Conservation (phyloP, 371 early-diverging fungal genomes). For the Amoeboaphelidium protococcarum region DNA sequence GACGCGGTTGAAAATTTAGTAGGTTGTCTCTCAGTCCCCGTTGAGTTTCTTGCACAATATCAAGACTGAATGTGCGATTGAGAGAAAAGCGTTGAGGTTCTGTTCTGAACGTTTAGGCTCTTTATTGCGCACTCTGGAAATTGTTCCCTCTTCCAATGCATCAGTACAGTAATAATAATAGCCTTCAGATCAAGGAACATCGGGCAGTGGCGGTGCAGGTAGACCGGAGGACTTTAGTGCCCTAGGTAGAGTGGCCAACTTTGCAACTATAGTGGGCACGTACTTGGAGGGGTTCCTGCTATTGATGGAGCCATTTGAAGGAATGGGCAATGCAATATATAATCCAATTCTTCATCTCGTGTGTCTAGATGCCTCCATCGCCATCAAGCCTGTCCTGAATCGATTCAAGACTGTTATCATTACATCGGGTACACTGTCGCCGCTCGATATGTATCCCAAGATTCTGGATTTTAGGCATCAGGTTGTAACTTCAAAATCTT, state of each 20-base stretch:
- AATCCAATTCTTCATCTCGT: constrained; percentile 78
- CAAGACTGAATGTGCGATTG: constrained; percentile 1
- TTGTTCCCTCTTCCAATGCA: no score
- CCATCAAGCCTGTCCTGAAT: constrained; percentile 85
- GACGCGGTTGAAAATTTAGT: constrained; percentile 14
- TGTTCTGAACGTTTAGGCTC: constrained; percentile 77
- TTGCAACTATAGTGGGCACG: constrained; percentile 86
- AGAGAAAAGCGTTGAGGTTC: constrained; percentile 18
- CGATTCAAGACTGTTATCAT: constrained; percentile 92
- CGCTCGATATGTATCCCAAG: constrained; percentile 95
- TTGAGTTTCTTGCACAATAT: constrained; percentile 8
- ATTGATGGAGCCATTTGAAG: constrained; percentile 95
- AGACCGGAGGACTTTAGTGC: constrained; percentile 65
- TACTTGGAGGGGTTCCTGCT: constrained; percentile 92
- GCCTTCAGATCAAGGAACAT: no score
- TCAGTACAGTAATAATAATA: no score
- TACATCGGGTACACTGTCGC: constrained; percentile 97
- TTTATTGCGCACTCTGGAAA: constrained; percentile 63
- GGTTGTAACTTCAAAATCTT: constrained; percentile 44
- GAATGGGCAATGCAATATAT: constrained; percentile 64
- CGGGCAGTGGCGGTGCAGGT: no score
- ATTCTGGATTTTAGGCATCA: constrained; percentile 70
- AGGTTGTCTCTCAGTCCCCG: constrained; percentile 13
- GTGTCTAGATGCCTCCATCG: constrained; percentile 95
- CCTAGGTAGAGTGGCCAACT: constrained; percentile 63